Percentiles rank a stretch among this genome's conserved stretches.
Evolutionary conservation across 345 rosid species (phyloP).

Genomic region (Citrus hindsii): DNA sequence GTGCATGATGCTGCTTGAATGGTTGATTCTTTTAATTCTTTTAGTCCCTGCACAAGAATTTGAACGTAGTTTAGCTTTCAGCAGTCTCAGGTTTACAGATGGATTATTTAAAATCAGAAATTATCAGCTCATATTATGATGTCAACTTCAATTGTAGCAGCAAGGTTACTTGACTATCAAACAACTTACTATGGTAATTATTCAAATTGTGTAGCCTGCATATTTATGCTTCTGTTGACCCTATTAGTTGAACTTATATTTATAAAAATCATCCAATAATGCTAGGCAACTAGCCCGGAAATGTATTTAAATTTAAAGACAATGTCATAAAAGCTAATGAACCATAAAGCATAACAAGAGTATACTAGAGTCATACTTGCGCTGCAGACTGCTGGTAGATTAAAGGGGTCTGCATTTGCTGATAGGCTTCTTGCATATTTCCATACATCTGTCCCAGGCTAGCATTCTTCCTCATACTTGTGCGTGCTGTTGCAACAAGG

Average conservation of each 20-base stretch:
- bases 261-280: neutral
- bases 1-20: constrained; percentile 61
- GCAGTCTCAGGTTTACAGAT: neutral
- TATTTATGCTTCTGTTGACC: neutral
- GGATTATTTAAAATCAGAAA: neutral
- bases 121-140: neutral
- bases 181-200: neutral
- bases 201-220: neutral
- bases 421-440: constrained; percentile 78
- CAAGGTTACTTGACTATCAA: neutral
- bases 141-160: neutral
- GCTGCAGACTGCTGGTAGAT: constrained; percentile 55
- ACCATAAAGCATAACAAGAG: neutral
- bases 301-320: neutral
- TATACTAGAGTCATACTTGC: constrained; percentile 4
- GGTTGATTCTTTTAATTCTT: constrained; percentile 73
- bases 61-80: neutral
- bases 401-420: constrained; percentile 88
- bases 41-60: constrained; percentile 42
- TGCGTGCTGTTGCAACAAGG: constrained; percentile 63
- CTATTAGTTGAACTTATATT: neutral
- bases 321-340: neutral
- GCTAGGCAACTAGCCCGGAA: neutral
- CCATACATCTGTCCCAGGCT: constrained; percentile 80
- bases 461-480: constrained; percentile 61